Percentiles rank a stretch among this genome's conserved stretches.
These are phyloP conservation scores for Aspergillus proliferans DNA, from an alignment of 2,329 filamentous ascomycete genomes.

Conservation along the genomic window DNA sequence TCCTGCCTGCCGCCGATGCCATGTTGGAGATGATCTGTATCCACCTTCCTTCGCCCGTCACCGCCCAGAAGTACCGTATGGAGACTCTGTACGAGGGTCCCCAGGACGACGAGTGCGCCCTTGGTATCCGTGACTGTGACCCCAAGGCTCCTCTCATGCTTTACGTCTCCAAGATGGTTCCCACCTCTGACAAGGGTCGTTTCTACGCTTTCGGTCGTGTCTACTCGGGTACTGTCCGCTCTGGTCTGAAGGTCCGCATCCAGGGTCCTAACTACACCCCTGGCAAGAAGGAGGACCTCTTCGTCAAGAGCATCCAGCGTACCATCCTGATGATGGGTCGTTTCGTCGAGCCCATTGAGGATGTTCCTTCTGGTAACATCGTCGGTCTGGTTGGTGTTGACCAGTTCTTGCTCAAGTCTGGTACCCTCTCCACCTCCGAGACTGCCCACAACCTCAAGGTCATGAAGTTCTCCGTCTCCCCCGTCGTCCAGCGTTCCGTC, in stretches of 20 bases:
- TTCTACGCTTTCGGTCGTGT: conserved; percentile 99
- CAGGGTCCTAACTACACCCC: conserved; percentile 98
- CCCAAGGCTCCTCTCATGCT: conserved; percentile 98
- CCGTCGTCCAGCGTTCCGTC: conserved; percentile 96
- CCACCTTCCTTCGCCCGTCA: conserved; percentile 92
- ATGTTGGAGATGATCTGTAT: conserved; percentile 99
- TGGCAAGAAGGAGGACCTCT: conserved; percentile 97
- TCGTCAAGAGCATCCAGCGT: conserved; percentile 99
- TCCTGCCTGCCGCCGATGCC: conserved; percentile 95
- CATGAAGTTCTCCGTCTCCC: conserved; percentile 99
- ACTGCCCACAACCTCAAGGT: conserved; percentile 99
- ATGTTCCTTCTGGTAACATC: conserved; percentile 99
- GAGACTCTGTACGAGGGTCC: conserved; percentile 99
- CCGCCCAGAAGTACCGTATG: conserved; percentile 93
- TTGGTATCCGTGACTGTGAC: conserved; percentile 98
- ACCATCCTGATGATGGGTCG: conserved; percentile 99
- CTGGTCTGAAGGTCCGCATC: conserved; percentile 99
- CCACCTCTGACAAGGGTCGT: conserved; percentile 98
- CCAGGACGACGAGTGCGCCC: conserved; percentile 80
- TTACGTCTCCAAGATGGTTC: conserved; percentile 99
- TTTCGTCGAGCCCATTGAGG: conserved; percentile 97
- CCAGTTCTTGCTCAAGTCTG: conserved; percentile 99
- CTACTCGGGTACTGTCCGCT: conserved; percentile 96
- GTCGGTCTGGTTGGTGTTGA: conserved; percentile 98
- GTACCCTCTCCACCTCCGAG: conserved; percentile 95